Evolutionary conservation across 2,329 filamentous ascomycete genomes (phyloP).

Genomic region (Neonectria ditissima): DNA sequence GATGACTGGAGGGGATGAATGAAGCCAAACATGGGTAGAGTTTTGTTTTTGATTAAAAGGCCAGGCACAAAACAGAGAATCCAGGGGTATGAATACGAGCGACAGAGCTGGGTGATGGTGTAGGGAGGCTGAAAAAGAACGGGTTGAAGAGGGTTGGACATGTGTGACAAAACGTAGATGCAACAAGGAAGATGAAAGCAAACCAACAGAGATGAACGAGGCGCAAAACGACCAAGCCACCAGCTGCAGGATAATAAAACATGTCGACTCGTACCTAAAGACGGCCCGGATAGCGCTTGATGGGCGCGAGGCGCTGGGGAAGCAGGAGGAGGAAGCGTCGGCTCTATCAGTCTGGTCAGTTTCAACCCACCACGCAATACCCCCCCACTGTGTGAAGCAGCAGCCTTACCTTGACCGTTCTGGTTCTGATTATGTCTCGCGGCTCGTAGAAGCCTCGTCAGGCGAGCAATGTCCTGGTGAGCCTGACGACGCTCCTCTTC

Average conservation of each 20-base stretch:
- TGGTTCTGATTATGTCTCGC: slow-evolving; percentile 19
- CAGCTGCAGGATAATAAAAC: slow-evolving; percentile 13
- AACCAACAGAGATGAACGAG: slow-evolving; percentile 13
- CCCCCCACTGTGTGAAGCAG: background rate
- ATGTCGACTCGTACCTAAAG: slow-evolving; percentile 21
- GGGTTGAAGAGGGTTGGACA: slow-evolving; percentile 4
- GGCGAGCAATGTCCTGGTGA: slow-evolving; percentile 42
- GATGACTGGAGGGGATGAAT: background rate
- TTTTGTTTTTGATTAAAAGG: background rate
- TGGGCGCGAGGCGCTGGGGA: background rate
- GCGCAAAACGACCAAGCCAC: slow-evolving; percentile 15
- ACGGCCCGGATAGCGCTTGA: slow-evolving; percentile 16
- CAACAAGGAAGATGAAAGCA: slow-evolving; percentile 1
- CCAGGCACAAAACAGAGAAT: background rate
- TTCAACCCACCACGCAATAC: background rate
- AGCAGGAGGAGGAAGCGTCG: slow-evolving; percentile 14
- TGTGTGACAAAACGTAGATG: slow-evolving; percentile 19
- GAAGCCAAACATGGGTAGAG: background rate
- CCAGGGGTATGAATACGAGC: background rate
- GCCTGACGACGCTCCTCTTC: slow-evolving; percentile 47
- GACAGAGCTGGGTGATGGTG: slow-evolving; percentile 7
- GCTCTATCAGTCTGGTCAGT: slow-evolving; percentile 24
- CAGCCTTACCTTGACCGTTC: slow-evolving; percentile 25
- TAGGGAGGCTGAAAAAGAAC: slow-evolving; percentile 16
- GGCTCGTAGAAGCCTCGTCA: slow-evolving; percentile 48